Evolutionary conservation across 768 basidiomycete genomes (phyloP).

Genomic region (Naematelia aurantialba): DNA sequence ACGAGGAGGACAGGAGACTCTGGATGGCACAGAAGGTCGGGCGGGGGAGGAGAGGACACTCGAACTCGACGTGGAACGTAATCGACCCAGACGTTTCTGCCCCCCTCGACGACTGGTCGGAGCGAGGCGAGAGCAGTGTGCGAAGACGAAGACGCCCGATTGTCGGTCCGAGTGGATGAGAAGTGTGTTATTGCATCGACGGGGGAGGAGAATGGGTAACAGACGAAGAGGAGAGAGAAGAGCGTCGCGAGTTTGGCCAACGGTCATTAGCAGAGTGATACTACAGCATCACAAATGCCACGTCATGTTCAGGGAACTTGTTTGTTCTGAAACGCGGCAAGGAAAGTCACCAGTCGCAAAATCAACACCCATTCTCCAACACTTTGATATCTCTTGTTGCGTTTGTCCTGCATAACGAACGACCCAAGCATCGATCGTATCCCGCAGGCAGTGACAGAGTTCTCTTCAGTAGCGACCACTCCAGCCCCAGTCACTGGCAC

Average conservation of each 20-base stretch:
- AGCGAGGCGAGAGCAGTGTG: slow-evolving; percentile 6
- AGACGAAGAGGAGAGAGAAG: slow-evolving; percentile 1
- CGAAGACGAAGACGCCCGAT: not conserved
- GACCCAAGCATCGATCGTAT: slow-evolving; percentile 3
- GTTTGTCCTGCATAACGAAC: no score
- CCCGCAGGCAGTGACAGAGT: not conserved
- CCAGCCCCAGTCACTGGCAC: no score
- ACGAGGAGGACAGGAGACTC: no score
- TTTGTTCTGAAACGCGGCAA: slow-evolving; percentile 2
- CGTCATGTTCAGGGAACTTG: slow-evolving; percentile 9
- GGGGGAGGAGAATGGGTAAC: not conserved
- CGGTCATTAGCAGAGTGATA: no score
- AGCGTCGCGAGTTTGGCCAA: slow-evolving; percentile 1
- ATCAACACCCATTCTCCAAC: no score
- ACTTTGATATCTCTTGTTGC: no score
- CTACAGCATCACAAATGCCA: no score
- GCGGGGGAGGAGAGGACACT: not conserved
- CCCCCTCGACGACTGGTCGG: slow-evolving; percentile 4
- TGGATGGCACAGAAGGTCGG: no score
- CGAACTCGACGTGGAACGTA: not conserved
- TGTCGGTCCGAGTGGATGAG: not conserved
- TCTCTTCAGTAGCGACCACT: no score
- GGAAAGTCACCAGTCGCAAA: slow-evolving; percentile 1
- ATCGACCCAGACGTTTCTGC: not conserved
- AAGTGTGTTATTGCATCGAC: not conserved